phyloP scores from a whole-genome alignment of 352 stramenopile genomes.

The Phytophthora melonis region DNA sequence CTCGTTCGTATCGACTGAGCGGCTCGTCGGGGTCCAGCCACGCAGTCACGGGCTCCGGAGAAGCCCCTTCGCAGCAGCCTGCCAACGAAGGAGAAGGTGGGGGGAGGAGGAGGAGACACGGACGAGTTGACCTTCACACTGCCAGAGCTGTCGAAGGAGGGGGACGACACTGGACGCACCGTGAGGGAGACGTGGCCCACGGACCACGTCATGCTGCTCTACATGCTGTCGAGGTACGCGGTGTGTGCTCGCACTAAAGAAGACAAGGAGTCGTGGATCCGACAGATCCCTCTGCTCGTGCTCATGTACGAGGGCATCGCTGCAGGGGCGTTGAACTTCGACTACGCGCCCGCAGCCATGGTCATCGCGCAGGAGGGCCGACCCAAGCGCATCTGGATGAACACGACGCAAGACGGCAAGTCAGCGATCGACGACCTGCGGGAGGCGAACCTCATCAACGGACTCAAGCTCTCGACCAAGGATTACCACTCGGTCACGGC shows the following conservation, averaged over 20 bases:
- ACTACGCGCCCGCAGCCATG: conserved; percentile 68
- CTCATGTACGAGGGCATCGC: conserved; percentile 75
- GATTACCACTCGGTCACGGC: conserved; percentile 74
- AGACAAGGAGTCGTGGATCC: conserved; percentile 94
- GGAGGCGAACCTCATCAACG: conserved; percentile 70
- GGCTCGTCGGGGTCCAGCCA: conserved; percentile 13
- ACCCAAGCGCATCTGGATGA: conserved; percentile 72
- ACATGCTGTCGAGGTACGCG: conserved; percentile 54
- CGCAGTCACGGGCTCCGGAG: conserved; percentile 6
- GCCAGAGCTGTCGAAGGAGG: conserved; percentile 60
- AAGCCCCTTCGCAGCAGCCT: neutral
- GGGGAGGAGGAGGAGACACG: conserved; percentile 37
- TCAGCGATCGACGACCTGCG: conserved; percentile 71
- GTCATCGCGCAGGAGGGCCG: conserved; percentile 62
- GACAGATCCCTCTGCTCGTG: conserved; percentile 90
- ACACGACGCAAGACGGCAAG: conserved; percentile 73
- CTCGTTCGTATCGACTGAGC: conserved; percentile 9
- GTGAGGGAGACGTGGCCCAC: conserved; percentile 65
- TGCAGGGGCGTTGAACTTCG: conserved; percentile 63
- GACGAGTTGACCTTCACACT: conserved; percentile 65
- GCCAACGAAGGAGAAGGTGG: conserved; percentile 23
- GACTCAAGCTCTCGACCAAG: conserved; percentile 67
- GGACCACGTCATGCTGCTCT: conserved; percentile 67
- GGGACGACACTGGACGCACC: conserved; percentile 46
- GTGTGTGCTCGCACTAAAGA: conserved; percentile 70